phyloP scores from a whole-genome alignment of 2,329 filamentous ascomycete species.

The Trichothecium sympodiale region DNA sequence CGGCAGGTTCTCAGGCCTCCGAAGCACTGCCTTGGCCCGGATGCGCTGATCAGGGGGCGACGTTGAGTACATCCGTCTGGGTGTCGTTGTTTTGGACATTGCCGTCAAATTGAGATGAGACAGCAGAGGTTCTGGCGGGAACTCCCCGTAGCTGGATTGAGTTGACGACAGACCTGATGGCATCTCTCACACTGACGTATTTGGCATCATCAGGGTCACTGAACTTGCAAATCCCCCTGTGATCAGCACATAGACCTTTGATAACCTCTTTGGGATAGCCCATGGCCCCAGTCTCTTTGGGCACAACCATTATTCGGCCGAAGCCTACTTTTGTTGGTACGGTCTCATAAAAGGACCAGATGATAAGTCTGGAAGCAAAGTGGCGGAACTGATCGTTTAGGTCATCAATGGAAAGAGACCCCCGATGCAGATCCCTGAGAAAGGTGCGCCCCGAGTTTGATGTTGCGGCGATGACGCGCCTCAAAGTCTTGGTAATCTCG shows the following conservation, averaged over 20 bases:
- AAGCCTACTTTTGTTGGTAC: neutral
- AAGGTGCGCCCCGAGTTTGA: neutral
- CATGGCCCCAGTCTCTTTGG: neutral
- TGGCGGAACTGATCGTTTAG: neutral
- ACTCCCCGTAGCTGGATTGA: too few relatives aligned
- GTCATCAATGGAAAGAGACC: neutral
- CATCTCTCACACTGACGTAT: too few relatives aligned
- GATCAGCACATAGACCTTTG: neutral
- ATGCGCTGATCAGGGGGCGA: too few relatives aligned
- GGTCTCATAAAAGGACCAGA: slow-evolving; percentile 1
- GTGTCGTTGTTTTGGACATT: too few relatives aligned
- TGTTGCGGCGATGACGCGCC: neutral
- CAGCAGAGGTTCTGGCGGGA: too few relatives aligned
- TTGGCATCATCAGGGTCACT: neutral
- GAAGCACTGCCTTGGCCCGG: too few relatives aligned
- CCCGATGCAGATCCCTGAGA: neutral
- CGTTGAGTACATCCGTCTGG: too few relatives aligned
- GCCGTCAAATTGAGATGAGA: too few relatives aligned
- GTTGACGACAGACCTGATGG: too few relatives aligned
- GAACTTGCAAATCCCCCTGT: neutral
- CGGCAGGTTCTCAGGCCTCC: too few relatives aligned
- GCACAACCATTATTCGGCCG: neutral
- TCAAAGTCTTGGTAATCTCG: neutral
- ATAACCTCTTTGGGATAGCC: neutral
- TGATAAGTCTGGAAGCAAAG: neutral